Base-by-base conservation (phyloP, 495 filamentous ascomycete genomes). In the Aspergillus campestris region DNA sequence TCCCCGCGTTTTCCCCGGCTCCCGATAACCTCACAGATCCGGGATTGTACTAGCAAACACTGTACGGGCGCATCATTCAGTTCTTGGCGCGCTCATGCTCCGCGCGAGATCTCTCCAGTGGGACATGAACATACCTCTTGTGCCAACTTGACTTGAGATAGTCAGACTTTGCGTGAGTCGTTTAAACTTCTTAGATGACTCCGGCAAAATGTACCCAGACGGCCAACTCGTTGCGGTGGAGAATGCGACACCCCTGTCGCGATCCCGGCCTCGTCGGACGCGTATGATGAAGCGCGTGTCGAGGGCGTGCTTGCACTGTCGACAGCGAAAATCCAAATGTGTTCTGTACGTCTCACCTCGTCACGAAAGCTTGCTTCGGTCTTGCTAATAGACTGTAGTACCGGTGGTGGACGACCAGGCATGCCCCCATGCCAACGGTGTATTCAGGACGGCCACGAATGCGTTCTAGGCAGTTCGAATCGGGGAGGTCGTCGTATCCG, bases 261-360 rank as follows among this genome's bases (percentile, higher is more conserved):
- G 52, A 45, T 11, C 45, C 12, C 55, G 45, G 50, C 47, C 55
- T 42, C 57, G 52, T 43, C 43, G 50, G 24, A 58, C 61, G 46
- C 54, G 58, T 15, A 40, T 60, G 50, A 67, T 68, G 50, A 81
- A 79, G 65, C 69, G 80, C 41, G 78, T 79, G 2, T 80, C 79
- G 29, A 66, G 77, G 39, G 80, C 80, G 9, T 83, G 80, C 62
- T 56, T 82, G 47, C 72, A 78, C 48, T 83, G 80, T 56, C 55
- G 79, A 38, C 78, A 77, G 62, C 64, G 80, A 49, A 83, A 83
- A 57, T 78, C 73, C 7, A 75, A 75, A 50, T 83, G 80, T 64
- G 77, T 81, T 58, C 62, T 83, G 74, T 81, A 75, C 56, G 70
- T 69, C 29, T 48, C 14, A 27, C 32, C 43, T 6, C 50, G 5